These are phyloP conservation scores for Cryptococcus sp. DNA, from an alignment of 1,284 basidiomycete genomes.

Conservation along the genomic window DNA sequence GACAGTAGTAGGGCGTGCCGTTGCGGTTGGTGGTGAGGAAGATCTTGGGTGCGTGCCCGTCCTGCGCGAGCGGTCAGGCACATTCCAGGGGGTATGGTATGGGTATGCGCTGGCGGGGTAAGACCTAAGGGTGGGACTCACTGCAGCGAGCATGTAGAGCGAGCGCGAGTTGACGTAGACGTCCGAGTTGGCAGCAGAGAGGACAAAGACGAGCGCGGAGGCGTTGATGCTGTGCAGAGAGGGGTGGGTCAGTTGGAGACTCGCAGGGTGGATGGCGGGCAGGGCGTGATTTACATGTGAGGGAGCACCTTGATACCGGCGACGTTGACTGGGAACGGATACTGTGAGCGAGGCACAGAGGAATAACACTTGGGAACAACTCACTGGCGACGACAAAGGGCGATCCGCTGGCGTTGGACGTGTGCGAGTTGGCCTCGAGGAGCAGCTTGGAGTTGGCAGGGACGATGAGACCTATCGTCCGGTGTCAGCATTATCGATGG, in stretches of 20 bases:
- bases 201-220: conserved; percentile 61
- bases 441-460: conserved; percentile 16
- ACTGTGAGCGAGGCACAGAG: conserved; percentile 1
- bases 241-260: too few relatives aligned
- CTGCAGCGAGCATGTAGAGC: conserved; percentile 10
- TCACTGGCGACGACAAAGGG: conserved; percentile 19
- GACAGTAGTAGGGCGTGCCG: conserved; percentile 4
- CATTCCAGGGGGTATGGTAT: too few relatives aligned
- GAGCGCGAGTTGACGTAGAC: conserved; percentile 19
- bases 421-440: conserved; percentile 13
- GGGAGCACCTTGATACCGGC: conserved; percentile 71
- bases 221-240: conserved; percentile 74
- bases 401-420: conserved; percentile 20
- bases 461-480: conserved; percentile 11
- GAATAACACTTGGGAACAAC: not conserved
- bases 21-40: not conserved
- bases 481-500: too few relatives aligned
- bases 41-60: conserved; percentile 5
- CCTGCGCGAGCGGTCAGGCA: too few relatives aligned
- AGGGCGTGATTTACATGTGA: too few relatives aligned
- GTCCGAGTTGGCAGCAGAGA: conserved; percentile 19
- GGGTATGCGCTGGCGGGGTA: too few relatives aligned
- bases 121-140: too few relatives aligned
- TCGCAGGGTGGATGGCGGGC: too few relatives aligned
- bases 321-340: not conserved